These are phyloP conservation scores for Plectosphaerella plurivora DNA, from an alignment of 2,329 filamentous ascomycete species.

Conservation along the genomic window DNA sequence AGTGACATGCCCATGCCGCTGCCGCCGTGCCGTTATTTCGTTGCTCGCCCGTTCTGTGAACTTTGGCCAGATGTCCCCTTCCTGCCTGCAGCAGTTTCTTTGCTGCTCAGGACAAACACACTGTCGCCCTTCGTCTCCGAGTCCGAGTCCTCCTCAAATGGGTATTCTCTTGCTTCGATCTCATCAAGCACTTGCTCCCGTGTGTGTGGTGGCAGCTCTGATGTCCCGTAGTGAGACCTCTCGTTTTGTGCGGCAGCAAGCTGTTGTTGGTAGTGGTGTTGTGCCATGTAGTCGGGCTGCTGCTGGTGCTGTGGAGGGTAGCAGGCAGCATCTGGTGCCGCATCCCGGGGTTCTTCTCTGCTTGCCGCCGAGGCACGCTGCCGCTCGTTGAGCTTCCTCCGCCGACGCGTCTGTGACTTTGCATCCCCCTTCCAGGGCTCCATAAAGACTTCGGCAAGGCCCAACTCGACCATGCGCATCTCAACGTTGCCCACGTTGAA, in stretches of 20 bases:
- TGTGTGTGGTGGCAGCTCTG: background rate
- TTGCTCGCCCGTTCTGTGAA: too few species aligned
- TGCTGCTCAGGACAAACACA: too few species aligned
- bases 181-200: slow-evolving; percentile 12
- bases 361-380: slow-evolving; percentile 8
- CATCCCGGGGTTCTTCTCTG: background rate
- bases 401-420: slow-evolving; percentile 30
- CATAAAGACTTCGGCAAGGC: slow-evolving; percentile 36
- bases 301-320: background rate
- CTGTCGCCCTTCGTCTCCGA: background rate
- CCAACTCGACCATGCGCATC: slow-evolving; percentile 42
- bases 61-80: too few species aligned
- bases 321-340: background rate
- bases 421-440: slow-evolving; percentile 34
- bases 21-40: too few species aligned
- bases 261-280: background rate
- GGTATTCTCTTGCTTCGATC: slow-evolving; percentile 9
- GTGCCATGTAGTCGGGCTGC: background rate
- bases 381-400: slow-evolving; percentile 32
- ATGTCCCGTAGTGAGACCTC: background rate
- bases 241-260: background rate
- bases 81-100: too few species aligned
- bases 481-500: slow-evolving; percentile 47
- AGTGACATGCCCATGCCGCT: too few species aligned
- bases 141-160: slow-evolving; percentile 9